phyloP scores from a whole-genome alignment of 2,329 filamentous ascomycete genomes.

The Amesomyces nigricolor region DNA sequence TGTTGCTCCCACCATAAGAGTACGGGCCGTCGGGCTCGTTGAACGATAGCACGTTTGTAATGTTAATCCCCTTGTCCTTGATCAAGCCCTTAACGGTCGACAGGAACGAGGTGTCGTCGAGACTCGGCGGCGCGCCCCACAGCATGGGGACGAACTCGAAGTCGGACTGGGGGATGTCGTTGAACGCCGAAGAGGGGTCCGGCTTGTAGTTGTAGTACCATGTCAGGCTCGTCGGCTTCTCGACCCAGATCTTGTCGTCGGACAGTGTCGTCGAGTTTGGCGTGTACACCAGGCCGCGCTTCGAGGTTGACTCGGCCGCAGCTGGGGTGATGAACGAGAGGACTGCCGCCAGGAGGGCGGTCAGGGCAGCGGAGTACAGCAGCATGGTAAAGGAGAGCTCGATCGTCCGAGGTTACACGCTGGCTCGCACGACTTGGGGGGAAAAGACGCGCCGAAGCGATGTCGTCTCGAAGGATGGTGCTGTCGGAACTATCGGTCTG shows the following conservation, averaged over 20 bases:
- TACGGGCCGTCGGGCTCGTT: conserved; percentile 67
- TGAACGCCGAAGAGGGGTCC: conserved; percentile 49
- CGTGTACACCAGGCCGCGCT: conserved; percentile 69
- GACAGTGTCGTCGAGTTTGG: conserved; percentile 46
- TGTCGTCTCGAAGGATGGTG: too few species aligned
- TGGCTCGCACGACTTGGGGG: neutral
- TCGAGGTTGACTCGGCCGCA: conserved; percentile 41
- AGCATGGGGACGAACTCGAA: conserved; percentile 79
- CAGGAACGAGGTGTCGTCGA: conserved; percentile 55
- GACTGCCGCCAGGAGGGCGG: conserved; percentile 10
- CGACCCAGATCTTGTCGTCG: conserved; percentile 63
- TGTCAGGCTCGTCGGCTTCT: conserved; percentile 52
- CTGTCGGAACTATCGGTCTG: too few species aligned
- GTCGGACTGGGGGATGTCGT: conserved; percentile 42
- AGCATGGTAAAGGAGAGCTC: neutral
- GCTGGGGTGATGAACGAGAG: conserved; percentile 18
- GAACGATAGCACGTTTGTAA: conserved; percentile 66
- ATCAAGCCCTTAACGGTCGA: conserved; percentile 53
- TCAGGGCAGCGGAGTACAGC: conserved; percentile 4
- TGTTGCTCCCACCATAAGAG: conserved; percentile 55
- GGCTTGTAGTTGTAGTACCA: conserved; percentile 83
- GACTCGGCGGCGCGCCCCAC: conserved; percentile 54
- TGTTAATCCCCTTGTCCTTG: conserved; percentile 45
- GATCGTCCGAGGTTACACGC: neutral
- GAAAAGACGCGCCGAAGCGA: neutral